A percentile compares a stretch with the other conserved stretches of the same genome.
These are phyloP conservation scores for Tremella mesenterica DNA, from an alignment of 768 basidiomycete species.

Conservation along the genomic window DNA sequence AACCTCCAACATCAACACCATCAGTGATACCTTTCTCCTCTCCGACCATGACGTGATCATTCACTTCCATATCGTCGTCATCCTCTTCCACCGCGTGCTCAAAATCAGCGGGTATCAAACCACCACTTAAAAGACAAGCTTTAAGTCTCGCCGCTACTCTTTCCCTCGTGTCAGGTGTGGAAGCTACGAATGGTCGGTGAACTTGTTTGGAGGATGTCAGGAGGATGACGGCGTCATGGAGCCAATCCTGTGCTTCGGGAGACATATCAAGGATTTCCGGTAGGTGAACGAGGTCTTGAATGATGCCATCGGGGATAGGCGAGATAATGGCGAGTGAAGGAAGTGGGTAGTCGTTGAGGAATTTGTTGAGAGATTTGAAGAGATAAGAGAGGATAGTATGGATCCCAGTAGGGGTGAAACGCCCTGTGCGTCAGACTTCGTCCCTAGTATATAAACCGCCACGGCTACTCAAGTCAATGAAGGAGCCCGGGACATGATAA, in stretches of 20 bases:
- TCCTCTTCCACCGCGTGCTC: not conserved
- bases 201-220: slow-evolving; percentile 8
- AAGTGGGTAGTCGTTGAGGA: slow-evolving; percentile 18
- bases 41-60: not conserved
- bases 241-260: slow-evolving; percentile 10
- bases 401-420: slow-evolving; percentile 33
- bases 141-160: not conserved
- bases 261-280: slow-evolving; percentile 15
- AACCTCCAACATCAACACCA: not conserved
- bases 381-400: slow-evolving; percentile 21
- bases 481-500: not conserved
- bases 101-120: not conserved
- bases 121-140: not conserved
- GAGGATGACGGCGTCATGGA: slow-evolving; percentile 21
- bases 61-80: not conserved
- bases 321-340: slow-evolving; percentile 25
- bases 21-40: not conserved
- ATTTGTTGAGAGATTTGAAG: slow-evolving; percentile 18
- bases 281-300: slow-evolving; percentile 15
- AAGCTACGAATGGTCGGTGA: not conserved
- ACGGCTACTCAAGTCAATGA: not conserved
- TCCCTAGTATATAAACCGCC: not conserved
- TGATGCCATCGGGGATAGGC: slow-evolving; percentile 16
- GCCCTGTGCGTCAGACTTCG: slow-evolving; percentile 13
- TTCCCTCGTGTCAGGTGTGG: not conserved